Conservation (phyloP, 768 basidiomycete species). For the Leucogyrophana mollusca region DNA sequence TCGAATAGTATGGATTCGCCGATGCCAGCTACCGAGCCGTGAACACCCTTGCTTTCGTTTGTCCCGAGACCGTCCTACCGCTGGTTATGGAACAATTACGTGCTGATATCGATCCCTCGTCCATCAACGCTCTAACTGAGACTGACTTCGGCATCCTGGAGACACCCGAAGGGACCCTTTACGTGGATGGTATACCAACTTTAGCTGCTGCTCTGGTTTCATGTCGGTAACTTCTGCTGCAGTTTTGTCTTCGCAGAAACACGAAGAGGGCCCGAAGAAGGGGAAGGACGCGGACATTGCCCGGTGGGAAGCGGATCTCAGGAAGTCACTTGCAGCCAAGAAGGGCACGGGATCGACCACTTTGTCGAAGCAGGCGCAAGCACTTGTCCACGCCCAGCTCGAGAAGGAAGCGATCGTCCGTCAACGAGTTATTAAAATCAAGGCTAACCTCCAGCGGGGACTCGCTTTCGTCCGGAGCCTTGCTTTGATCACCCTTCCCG, state of each 20-base stretch:
- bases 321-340: conserved; percentile 81
- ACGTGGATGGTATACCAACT: conserved; percentile 63
- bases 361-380: conserved; percentile 83
- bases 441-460: conserved; percentile 60
- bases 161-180: conserved; percentile 80
- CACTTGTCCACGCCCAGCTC: conserved; percentile 80
- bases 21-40: conserved; percentile 76
- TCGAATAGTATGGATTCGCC: conserved; percentile 49
- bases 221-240: conserved; percentile 2
- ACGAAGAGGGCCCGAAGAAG: conserved; percentile 52
- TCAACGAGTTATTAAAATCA: conserved; percentile 51
- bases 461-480: conserved; percentile 68
- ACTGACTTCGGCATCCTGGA: conserved; percentile 82
- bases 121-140: conserved; percentile 64
- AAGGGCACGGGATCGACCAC: conserved; percentile 51
- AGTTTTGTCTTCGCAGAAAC: conserved; percentile 68
- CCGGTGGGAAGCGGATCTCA: conserved; percentile 94
- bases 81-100: conserved; percentile 66
- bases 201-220: not conserved
- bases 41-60: conserved; percentile 78
- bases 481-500: conserved; percentile 46
- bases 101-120: conserved; percentile 57
- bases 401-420: conserved; percentile 76
- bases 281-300: conserved; percentile 89
- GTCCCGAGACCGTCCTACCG: conserved; percentile 65